phyloP scores from a whole-genome alignment of 1,284 basidiomycete species.

The Rugosomyces carneus region DNA sequence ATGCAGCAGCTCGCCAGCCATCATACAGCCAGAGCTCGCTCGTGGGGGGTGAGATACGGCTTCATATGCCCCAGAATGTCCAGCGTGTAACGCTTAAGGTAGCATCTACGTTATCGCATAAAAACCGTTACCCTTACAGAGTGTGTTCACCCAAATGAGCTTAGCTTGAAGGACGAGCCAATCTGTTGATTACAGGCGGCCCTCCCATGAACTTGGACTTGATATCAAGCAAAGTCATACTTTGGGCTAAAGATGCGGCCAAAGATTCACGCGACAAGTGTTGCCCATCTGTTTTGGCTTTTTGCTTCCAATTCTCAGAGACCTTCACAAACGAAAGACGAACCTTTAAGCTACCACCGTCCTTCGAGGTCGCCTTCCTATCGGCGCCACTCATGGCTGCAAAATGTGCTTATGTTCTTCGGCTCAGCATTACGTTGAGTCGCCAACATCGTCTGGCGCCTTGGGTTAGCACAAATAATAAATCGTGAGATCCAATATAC shows the following conservation, averaged over 20 bases:
- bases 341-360: conserved; percentile 5
- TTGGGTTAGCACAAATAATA: conserved; percentile 2
- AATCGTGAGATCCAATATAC: conserved; percentile 4
- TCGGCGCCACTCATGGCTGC: background rate
- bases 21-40: conserved; percentile 2
- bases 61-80: background rate
- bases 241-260: conserved; percentile 5
- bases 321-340: conserved; percentile 5
- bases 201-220: background rate
- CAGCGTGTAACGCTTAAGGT: conserved; percentile 6
- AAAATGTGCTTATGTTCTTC: conserved; percentile 6
- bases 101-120: background rate
- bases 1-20: conserved; percentile 1
- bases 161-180: conserved; percentile 5
- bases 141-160: background rate
- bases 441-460: conserved; percentile 4
- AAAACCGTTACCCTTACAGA: background rate
- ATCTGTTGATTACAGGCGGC: conserved; percentile 2
- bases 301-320: conserved; percentile 7
- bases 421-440: conserved; percentile 1
- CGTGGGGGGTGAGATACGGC: conserved; percentile 3
- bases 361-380: conserved; percentile 5
- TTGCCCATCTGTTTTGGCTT: conserved; percentile 5
- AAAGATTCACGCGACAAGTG: background rate
- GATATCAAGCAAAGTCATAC: background rate